Base-by-base conservation (phyloP, 225 moss, liverwort and hornwort genomes). In the Antitrichia curtipendula region DNA sequence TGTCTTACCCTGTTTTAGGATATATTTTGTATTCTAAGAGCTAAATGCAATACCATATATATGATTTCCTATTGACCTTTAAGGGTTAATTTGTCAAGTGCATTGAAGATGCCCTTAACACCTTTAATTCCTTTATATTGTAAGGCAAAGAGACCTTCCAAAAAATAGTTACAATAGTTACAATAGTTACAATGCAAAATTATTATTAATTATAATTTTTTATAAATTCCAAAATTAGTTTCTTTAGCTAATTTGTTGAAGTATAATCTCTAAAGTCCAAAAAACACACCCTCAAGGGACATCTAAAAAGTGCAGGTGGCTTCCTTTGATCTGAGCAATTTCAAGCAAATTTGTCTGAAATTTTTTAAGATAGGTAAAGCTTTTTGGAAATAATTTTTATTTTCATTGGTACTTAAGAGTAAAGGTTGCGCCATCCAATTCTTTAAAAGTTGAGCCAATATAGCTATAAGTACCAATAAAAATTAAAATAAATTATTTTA, bases 251-350 rank as follows among this genome's bases (percentile, higher is more conserved):
- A 7, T 68, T 38, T 68, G 4, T 22, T 38, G 7, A 68, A 38
- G 4, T 38, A 2, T 68, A 38, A 38, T 38, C 4, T 20, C 4
- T 13, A 12, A 22, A 68, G 65, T 36, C 6, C 1, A 3, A 20
- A 20, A 32, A 36, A 9, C 10, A 9, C 10, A 6, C 20, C 6
- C 3, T 65, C 4, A 3, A 38, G 0, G 12, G 7, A 66, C 10
- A 22, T 66, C 10, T 12, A 12, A 12, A 32, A 7, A 13, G 4
- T 68, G 38, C 4, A 6, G 0, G 11, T 0, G 20, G 0, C 10
- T 65, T 21, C 17, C 8, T 64, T 18, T 34, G 5, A 34, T 64
- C 18, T 34, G n/a, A n/a, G n/a, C 9, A 34, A n/a, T 20, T 20
- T 65, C 20, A 20, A 6, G 5, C 36, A 65, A 20, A 20, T 36